Percentiles rank a stretch among this genome's conserved stretches.
These are phyloP conservation scores for Leccinum fuscescens DNA, from an alignment of 1,284 basidiomycete species.

Conservation along the genomic window DNA sequence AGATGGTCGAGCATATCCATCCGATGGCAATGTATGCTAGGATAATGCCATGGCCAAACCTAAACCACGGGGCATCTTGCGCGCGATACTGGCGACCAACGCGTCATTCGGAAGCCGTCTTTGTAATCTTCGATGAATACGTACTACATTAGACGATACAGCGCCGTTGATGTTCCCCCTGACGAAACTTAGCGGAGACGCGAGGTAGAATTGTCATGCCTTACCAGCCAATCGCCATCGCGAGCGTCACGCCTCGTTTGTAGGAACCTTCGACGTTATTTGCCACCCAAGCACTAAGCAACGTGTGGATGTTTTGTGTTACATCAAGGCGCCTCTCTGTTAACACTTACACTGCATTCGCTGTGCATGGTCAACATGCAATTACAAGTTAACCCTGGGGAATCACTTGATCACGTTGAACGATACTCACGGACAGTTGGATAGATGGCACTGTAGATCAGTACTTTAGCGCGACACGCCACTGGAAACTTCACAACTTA, in stretches of 20 bases:
- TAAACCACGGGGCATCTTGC: conserved; percentile 45
- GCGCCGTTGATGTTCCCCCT: conserved; percentile 49
- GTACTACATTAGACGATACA: conserved; percentile 45
- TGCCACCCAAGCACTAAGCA: conserved; percentile 47
- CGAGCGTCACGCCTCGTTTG: conserved; percentile 42
- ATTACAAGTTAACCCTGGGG: not conserved
- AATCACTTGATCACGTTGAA: conserved; percentile 3
- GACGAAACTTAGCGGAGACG: conserved; percentile 1
- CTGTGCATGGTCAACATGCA: conserved; percentile 21
- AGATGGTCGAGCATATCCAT: conserved; percentile 40
- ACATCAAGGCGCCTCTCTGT: not conserved
- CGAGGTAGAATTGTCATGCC: conserved; percentile 2
- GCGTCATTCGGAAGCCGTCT: conserved; percentile 10
- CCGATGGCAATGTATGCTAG: conserved; percentile 49
- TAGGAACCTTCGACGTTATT: conserved; percentile 48
- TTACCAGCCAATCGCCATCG: conserved; percentile 36
- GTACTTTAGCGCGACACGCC: conserved; percentile 2
- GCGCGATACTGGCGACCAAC: conserved; percentile 34
- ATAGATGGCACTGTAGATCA: conserved; percentile 40
- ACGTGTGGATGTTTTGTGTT: not conserved
- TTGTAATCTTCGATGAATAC: conserved; percentile 18
- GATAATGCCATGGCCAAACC: conserved; percentile 49
- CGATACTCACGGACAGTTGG: conserved; percentile 43
- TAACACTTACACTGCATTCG: conserved; percentile 46
- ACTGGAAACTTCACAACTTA: conserved; percentile 28